Percentiles rank a stretch among this genome's conserved stretches.
These are phyloP conservation scores for Coccomyxa sp. DNA, from an alignment of 139 green algal genomes.

Conservation along the genomic window DNA sequence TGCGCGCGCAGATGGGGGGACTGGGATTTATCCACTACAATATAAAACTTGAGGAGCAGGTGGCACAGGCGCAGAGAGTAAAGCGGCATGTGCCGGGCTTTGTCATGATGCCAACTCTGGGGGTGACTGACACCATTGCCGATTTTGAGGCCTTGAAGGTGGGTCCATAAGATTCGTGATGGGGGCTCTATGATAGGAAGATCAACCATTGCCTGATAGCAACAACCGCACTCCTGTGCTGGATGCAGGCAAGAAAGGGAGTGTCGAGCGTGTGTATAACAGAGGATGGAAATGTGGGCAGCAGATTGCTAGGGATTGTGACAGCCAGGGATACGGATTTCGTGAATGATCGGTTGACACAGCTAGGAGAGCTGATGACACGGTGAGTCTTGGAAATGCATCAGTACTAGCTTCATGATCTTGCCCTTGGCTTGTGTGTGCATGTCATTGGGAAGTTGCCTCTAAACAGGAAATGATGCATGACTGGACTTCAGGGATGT, in stretches of 20 bases:
- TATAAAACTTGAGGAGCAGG: constrained; percentile 88
- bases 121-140: constrained; percentile 42
- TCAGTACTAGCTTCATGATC: too few relatives aligned
- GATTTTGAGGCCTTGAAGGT: constrained; percentile 65
- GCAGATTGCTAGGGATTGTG: constrained; percentile 83
- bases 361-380: constrained; percentile 78
- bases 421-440: too few relatives aligned
- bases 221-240: background rate
- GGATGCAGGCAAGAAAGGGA: background rate
- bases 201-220: background rate
- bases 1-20: constrained; percentile 68
- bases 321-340: constrained; percentile 80
- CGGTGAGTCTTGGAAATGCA: background rate
- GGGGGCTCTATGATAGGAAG: too few relatives aligned
- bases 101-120: constrained; percentile 52
- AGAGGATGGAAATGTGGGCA: constrained; percentile 73
- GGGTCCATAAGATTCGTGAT: too few relatives aligned
- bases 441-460: too few relatives aligned
- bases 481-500: constrained; percentile 41
- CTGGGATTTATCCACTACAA: constrained; percentile 99
- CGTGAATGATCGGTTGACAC: constrained; percentile 59
- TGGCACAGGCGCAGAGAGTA: constrained; percentile 54
- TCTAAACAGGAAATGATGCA: too few relatives aligned
- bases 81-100: constrained; percentile 78
- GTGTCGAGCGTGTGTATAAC: constrained; percentile 62